Percentiles rank a stretch among this genome's conserved stretches.
phyloP scores from a whole-genome alignment of 2,329 filamentous ascomycete species.

The Sphaerulina vaccinii region DNA sequence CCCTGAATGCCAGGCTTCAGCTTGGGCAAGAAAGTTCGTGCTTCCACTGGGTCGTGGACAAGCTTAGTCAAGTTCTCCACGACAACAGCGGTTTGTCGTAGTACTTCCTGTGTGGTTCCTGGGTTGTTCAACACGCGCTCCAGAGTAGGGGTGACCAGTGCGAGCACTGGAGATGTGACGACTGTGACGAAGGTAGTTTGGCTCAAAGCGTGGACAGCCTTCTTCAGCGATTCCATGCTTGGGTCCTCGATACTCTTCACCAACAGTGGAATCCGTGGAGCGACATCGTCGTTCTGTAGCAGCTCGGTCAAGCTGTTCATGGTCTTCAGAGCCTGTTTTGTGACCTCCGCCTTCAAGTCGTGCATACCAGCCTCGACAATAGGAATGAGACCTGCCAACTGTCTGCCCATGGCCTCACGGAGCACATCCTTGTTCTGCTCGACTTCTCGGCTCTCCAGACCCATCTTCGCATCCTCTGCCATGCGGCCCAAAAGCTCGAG shows the following conservation, averaged over 20 bases:
- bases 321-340: conserved; percentile 84
- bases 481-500: conserved; percentile 84
- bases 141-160: conserved; percentile 88
- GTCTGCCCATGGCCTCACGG: conserved; percentile 84
- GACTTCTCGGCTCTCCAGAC: conserved; percentile 78
- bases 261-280: conserved; percentile 84
- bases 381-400: conserved; percentile 82
- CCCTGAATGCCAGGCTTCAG: conserved; percentile 88
- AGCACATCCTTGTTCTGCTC: conserved; percentile 85
- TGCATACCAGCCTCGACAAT: conserved; percentile 93
- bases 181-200: conserved; percentile 98
- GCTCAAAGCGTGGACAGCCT: conserved; percentile 93
- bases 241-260: conserved; percentile 96
- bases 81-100: conserved; percentile 93
- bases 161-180: conserved; percentile 92
- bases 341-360: conserved; percentile 83
- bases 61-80: conserved; percentile 98
- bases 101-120: conserved; percentile 85
- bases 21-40: conserved; percentile 90
- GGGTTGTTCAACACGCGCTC: conserved; percentile 93
- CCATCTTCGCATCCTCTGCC: conserved; percentile 90
- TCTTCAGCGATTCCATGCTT: conserved; percentile 81
- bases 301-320: conserved; percentile 90
- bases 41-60: conserved; percentile 93
- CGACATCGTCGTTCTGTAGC: conserved; percentile 94